These are phyloP conservation scores for Chytriomyces hyalinus DNA, from an alignment of 192 early-diverging fungal species.

Conservation along the genomic window DNA sequence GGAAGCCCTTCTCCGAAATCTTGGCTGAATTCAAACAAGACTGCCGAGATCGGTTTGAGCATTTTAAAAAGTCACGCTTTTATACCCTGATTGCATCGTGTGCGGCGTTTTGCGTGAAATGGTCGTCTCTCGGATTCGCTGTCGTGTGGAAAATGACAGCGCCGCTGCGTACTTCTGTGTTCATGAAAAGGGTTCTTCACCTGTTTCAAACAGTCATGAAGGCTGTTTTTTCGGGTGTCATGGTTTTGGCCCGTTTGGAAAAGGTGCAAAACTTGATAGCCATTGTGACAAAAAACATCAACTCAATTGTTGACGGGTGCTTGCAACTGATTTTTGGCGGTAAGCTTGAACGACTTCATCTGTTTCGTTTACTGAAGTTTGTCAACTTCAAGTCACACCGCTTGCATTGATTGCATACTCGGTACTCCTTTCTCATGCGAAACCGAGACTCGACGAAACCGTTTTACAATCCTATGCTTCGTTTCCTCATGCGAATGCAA, in stretches of 20 bases:
- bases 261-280: not conserved
- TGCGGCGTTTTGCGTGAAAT: not conserved
- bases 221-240: not conserved
- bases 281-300: not conserved
- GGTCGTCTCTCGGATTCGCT: not conserved
- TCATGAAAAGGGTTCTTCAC: not conserved
- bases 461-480: not conserved
- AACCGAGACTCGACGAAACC: not conserved
- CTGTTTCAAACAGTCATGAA: not conserved
- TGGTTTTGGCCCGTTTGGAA: not conserved
- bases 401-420: slow-evolving; percentile 24
- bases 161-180: slow-evolving; percentile 5
- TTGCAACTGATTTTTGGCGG: not conserved
- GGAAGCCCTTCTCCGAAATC: slow-evolving; percentile 13
- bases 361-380: not conserved
- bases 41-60: not conserved
- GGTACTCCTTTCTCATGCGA: not conserved
- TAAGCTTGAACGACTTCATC: not conserved
- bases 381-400: slow-evolving; percentile 15
- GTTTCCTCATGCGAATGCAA: not conserved
- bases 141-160: slow-evolving; percentile 13
- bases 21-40: not conserved
- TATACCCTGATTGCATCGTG: not conserved
- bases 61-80: not conserved
- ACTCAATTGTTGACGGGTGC: not conserved